These are phyloP conservation scores for Pseudopyrenochaeta lycopersici DNA, from an alignment of 2,329 filamentous ascomycete species.

Conservation along the genomic window DNA sequence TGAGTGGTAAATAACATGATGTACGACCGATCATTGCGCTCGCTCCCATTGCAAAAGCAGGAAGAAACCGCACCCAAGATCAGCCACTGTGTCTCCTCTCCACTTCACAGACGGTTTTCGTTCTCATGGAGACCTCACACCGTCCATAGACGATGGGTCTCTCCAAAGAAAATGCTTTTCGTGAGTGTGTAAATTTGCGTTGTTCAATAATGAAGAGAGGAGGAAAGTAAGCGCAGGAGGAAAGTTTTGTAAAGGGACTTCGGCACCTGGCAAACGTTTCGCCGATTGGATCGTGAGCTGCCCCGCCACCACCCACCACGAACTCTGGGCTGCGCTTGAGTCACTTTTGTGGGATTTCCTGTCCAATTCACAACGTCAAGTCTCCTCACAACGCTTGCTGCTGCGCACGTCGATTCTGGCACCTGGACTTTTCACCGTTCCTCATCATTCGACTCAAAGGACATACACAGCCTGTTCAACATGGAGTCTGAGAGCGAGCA, in stretches of 20 bases:
- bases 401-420: slow-evolving; percentile 1
- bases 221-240: slow-evolving; percentile 30
- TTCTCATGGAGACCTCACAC: slow-evolving; percentile 61
- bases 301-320: slow-evolving; percentile 30
- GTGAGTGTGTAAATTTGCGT: slow-evolving; percentile 65
- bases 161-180: slow-evolving; percentile 67
- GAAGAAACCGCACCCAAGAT: slow-evolving; percentile 68
- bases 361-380: slow-evolving; percentile 19
- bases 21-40: slow-evolving; percentile 69
- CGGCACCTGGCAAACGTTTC: slow-evolving; percentile 26
- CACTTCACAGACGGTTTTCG: slow-evolving; percentile 68
- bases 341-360: slow-evolving; percentile 42
- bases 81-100: slow-evolving; percentile 58
- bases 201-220: slow-evolving; percentile 60
- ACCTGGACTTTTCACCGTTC: background rate
- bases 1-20: slow-evolving; percentile 30
- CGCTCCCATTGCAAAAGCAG: slow-evolving; percentile 59
- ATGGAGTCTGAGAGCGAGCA: slow-evolving; percentile 54
- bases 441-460: background rate
- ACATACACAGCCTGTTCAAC: slow-evolving; percentile 29
- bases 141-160: slow-evolving; percentile 48
- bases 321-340: slow-evolving; percentile 43
- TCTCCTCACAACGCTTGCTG: slow-evolving; percentile 10
- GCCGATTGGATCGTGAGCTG: slow-evolving; percentile 17
- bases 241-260: slow-evolving; percentile 35